Percentiles rank a stretch among this genome's conserved stretches.
Evolutionary conservation across 1,284 basidiomycete genomes (phyloP).

Genomic region (Sutorius eximius): DNA sequence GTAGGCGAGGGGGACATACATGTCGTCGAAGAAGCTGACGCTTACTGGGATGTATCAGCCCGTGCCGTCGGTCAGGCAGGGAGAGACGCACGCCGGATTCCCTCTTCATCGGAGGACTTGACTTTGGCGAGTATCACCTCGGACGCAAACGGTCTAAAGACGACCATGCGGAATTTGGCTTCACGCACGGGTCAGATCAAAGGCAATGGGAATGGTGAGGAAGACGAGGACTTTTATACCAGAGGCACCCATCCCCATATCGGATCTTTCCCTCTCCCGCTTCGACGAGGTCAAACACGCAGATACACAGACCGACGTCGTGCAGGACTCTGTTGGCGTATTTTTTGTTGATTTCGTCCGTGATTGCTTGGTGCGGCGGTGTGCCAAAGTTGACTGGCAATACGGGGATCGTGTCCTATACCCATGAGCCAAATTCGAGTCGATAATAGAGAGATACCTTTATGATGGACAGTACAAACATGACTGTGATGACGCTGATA

Average conservation of each 20-base stretch:
- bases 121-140: slow-evolving; percentile 91
- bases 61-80: neutral
- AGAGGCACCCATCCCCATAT: slow-evolving; percentile 93
- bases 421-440: neutral
- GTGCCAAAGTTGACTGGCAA: slow-evolving; percentile 75
- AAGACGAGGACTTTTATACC: slow-evolving; percentile 80
- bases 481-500: slow-evolving; percentile 26
- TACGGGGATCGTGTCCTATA: slow-evolving; percentile 75
- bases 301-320: slow-evolving; percentile 88
- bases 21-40: slow-evolving; percentile 92
- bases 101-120: slow-evolving; percentile 79
- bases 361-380: slow-evolving; percentile 71
- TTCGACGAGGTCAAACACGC: slow-evolving; percentile 83
- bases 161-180: slow-evolving; percentile 89
- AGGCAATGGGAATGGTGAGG: neutral
- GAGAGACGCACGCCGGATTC: slow-evolving; percentile 69
- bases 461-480: slow-evolving; percentile 63
- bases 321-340: slow-evolving; percentile 94
- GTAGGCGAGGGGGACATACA: slow-evolving; percentile 75
- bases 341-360: slow-evolving; percentile 85
- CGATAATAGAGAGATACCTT: slow-evolving; percentile 39
- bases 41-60: slow-evolving; percentile 56
- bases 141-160: slow-evolving; percentile 89
- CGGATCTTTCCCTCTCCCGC: slow-evolving; percentile 90
- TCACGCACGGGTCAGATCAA: slow-evolving; percentile 5